Base-by-base conservation (phyloP, 306 rosid species). In the Dryas drummondii region DNA sequence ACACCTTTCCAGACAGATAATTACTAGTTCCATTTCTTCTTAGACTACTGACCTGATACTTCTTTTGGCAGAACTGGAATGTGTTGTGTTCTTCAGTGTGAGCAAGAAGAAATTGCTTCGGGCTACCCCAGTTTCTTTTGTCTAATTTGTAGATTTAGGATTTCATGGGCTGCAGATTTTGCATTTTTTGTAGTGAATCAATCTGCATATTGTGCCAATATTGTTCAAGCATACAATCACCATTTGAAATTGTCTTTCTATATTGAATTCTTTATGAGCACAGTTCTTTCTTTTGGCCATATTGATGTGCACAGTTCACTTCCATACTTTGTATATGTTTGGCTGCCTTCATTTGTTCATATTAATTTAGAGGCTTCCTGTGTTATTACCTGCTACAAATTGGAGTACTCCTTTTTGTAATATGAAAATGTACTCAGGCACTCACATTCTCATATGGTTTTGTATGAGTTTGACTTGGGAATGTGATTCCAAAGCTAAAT, bases 71-170 rank as follows among this genome's bases (percentile, higher is more conserved):
- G 37, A 72, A 56, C 16, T 58, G 66, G 48, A 72, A 65, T 48
- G 64, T 71, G 44, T 26, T 32, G 37, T 32, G 3, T 46, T 46
- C 41, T 5, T 44, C 59, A 64, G 11, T 47, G 9, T n/a, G 57
- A 74, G 42, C 66, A 14, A 37, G 46, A 19, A 59, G 75, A 60
- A 66, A 66, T 12, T 16, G 57, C 4, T 14, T 8, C 17, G 40
- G 62, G 70, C 56, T 57, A 40, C 64, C 4, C 55, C n/a, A 58
- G 48, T 57, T 22, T 57, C 74, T 51, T 17, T 40, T 32, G 71
- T 27, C 32, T 19, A 27, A 42, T 46, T 45, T 71, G 68, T 72
- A 78, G 77, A 4, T 44, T 71, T 63, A 44, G 72, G 52, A 52
- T 45, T 61, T 62, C 40, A 37, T 44, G 48, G 50, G 58, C 57